Base-by-base conservation (phyloP, 768 basidiomycete species). In the Pleurotus tuber-regium region DNA sequence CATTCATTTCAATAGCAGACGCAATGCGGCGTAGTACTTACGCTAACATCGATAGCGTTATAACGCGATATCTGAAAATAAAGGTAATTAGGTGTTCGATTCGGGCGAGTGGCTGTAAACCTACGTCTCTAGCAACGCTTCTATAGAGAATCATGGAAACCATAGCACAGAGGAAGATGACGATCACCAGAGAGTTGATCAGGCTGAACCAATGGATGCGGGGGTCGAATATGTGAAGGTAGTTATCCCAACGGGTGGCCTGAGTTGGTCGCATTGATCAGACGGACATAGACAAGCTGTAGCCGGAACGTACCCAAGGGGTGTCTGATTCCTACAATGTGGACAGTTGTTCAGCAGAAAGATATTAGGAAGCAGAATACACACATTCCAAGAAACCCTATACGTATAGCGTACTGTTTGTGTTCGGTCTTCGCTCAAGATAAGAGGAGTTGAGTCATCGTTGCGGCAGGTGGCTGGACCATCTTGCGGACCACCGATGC, bases 171-270 rank as follows among this genome's bases (percentile, higher is more conserved):
- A 98, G 83, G 76, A 98, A 92, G 23, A 90, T 72, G 23, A 89
- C 92, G 53, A 98, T 92, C 55, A 97, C 83, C 19, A 96, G 69
- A 1, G 94, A 95, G 67, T 98, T 98, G 62, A 96, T 78, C 44
- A 98, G 76, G 60, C 89, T 92, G 72, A 98, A 94, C 91, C 94
- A 96, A 68, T 98, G 96, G 52, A 98, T 97, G 44, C 85, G 83
- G 39, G 92, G 92, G 61, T 95, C 92, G 58, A 93, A 90, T 47
- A 96, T 88, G 60, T 93, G 92, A 16, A 98, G 81, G 64, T 98
- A 98, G 60, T 87, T 88, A 64, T 98, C 96, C 95, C 96, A 98
- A 44, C 96, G 78, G 3, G 94, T 91, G 4, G 93, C 95, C 92
- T 92, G 69, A 12, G 55, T 16, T n/a, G n/a, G 50, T 33, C 50